A percentile compares a stretch with the other conserved stretches of the same genome.
These are phyloP conservation scores for Poa pratensis DNA, from an alignment of 176 grass and related monocot genomes.

Conservation along the genomic window DNA sequence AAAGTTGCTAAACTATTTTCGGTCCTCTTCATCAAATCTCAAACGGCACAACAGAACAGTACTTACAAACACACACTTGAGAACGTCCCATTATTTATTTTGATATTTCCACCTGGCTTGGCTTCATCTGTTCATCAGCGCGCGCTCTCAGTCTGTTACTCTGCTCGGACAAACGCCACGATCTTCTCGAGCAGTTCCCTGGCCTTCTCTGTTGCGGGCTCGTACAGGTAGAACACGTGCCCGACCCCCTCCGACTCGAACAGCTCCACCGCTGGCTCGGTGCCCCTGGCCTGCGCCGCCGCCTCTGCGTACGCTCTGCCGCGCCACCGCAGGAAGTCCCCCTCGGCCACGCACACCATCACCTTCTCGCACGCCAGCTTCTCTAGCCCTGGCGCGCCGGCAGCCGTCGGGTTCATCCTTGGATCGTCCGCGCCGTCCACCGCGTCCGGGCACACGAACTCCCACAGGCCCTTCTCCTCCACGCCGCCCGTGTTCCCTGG, in stretches of 20 bases:
- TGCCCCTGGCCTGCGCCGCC: slow-evolving; percentile 23
- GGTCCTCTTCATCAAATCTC: no score
- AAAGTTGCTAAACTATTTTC: no score
- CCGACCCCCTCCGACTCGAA: slow-evolving; percentile 51
- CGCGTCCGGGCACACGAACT: slow-evolving; percentile 56
- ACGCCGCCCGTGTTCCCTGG: neutral
- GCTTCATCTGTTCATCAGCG: no score
- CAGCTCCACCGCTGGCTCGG: slow-evolving; percentile 40
- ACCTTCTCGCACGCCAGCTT: slow-evolving; percentile 47
- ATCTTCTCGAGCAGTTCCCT: slow-evolving; percentile 43
- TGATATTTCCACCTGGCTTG: no score
- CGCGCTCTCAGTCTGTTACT: neutral
- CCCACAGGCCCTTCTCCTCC: slow-evolving; percentile 53
- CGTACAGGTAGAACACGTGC: slow-evolving; percentile 56
- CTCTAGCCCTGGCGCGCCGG: slow-evolving; percentile 26
- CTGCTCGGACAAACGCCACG: slow-evolving; percentile 37
- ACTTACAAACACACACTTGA: no score
- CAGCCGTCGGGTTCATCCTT: slow-evolving; percentile 52
- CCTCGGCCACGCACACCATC: slow-evolving; percentile 57
- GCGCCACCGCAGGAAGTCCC: slow-evolving; percentile 45
- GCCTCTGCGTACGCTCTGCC: slow-evolving; percentile 54
- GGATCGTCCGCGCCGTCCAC: slow-evolving; percentile 52
- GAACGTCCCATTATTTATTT: no score
- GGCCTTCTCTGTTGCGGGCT: slow-evolving; percentile 48
- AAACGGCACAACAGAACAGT: no score